A percentile compares a stretch with the other conserved stretches of the same genome.
Conservation (phyloP, 225 moss, liverwort and hornwort genomes). For the Marchantia paleacea region DNA sequence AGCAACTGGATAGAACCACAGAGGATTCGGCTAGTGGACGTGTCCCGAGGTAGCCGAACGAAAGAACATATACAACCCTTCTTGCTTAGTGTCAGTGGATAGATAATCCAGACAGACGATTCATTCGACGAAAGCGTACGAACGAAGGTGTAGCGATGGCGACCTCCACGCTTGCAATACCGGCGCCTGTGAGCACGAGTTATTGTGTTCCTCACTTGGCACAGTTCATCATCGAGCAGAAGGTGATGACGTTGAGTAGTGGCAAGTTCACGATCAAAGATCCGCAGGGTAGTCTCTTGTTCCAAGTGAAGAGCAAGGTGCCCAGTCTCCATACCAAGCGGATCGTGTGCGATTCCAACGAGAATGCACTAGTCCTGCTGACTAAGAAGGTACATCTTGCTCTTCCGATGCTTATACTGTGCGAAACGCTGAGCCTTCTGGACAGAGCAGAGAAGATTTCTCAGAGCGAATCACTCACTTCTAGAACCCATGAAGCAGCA, state of each 20-base stretch:
- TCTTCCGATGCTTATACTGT: background rate
- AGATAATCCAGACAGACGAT: no score
- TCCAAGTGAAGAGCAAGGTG: slow-evolving; percentile 25
- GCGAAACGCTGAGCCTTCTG: background rate
- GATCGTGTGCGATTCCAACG: slow-evolving; percentile 27
- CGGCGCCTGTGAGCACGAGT: slow-evolving; percentile 30
- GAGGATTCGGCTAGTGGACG: no score
- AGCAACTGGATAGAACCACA: no score
- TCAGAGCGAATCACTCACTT: background rate
- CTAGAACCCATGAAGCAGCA: no score
- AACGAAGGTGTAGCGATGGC: no score
- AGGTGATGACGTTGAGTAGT: slow-evolving; percentile 20
- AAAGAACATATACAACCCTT: no score
- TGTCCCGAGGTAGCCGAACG: no score
- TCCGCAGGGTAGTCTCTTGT: slow-evolving; percentile 23
- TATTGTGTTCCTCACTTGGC: slow-evolving; percentile 16
- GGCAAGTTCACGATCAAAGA: slow-evolving; percentile 33
- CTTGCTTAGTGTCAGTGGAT: no score
- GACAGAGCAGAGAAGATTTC: background rate
- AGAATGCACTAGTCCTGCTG: slow-evolving; percentile 17
- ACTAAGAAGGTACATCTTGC: slow-evolving; percentile 24
- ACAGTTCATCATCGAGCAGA: slow-evolving; percentile 24
- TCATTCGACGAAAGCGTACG: no score
- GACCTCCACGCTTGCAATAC: background rate
- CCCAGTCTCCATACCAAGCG: slow-evolving; percentile 20